phyloP scores from a whole-genome alignment of 73 alveolate genomes.

The Halteria grandinella region DNA sequence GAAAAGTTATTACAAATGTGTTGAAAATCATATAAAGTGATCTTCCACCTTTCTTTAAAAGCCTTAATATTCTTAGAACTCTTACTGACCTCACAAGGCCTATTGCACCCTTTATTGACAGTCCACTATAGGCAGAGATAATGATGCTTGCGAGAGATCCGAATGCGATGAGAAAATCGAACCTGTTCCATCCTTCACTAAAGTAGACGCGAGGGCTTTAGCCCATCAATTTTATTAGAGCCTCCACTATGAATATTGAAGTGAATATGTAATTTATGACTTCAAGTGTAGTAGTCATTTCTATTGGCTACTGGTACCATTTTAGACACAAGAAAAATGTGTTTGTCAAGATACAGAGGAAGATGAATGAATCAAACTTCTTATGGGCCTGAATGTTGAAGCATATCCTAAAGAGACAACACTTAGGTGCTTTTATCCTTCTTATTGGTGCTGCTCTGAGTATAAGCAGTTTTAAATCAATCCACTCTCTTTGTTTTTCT shows the following conservation, averaged over 20 bases:
- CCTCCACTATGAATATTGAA: constrained; percentile 31
- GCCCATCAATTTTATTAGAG: constrained; percentile 35
- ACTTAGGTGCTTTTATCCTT: neutral
- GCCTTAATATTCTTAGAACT: constrained; percentile 63
- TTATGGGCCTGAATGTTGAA: neutral
- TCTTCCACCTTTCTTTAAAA: constrained; percentile 58
- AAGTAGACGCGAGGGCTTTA: constrained; percentile 3
- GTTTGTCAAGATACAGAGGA: constrained; percentile 3
- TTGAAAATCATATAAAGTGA: constrained; percentile 51
- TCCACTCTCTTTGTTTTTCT: constrained; percentile 54
- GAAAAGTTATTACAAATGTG: constrained; percentile 62
- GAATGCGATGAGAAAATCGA: constrained; percentile 56
- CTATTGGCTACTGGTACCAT: constrained; percentile 21
- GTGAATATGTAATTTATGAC: constrained; percentile 28
- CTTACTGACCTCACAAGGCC: constrained; percentile 57
- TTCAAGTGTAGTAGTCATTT: neutral
- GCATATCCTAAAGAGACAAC: neutral
- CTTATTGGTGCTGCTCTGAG: neutral
- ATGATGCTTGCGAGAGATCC: no score
- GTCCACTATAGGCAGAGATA: no score
- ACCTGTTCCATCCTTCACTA: constrained; percentile 42
- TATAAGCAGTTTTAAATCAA: constrained; percentile 32
- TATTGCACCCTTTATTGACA: no score
- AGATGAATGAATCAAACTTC: constrained; percentile 14
- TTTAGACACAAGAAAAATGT: constrained; percentile 3